phyloP scores from a whole-genome alignment of 1,284 basidiomycete genomes.

The Tremellales sp. region DNA sequence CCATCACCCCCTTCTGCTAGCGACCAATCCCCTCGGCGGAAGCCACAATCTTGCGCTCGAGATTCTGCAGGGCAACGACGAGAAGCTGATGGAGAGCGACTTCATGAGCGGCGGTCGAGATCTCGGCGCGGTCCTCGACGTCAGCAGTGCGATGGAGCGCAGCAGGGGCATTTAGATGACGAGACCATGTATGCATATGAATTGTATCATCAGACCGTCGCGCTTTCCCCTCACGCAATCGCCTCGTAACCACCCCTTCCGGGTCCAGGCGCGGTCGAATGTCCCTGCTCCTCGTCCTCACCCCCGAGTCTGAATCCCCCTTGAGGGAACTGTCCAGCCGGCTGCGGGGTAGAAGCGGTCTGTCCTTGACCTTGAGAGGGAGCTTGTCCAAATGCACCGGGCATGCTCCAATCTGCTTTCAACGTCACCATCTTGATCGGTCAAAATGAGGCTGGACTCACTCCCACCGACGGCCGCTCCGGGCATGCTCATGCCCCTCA shows the following conservation, averaged over 20 bases:
- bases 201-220: conserved; percentile 18
- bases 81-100: conserved; percentile 68
- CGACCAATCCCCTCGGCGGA: conserved; percentile 44
- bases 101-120: conserved; percentile 54
- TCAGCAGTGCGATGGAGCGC: conserved; percentile 41
- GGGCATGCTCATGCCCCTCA: background rate
- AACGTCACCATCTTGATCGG: background rate
- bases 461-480: conserved; percentile 3
- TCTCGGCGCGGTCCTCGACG: conserved; percentile 37
- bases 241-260: conserved; percentile 30
- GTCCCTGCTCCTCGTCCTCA: conserved; percentile 21
- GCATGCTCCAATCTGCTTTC: conserved; percentile 19
- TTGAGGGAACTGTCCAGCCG: conserved; percentile 20
- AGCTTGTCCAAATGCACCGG: conserved; percentile 6
- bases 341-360: conserved; percentile 7
- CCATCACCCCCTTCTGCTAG: conserved; percentile 40
- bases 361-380: conserved; percentile 8
- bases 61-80: conserved; percentile 85
- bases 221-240: conserved; percentile 19
- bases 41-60: conserved; percentile 75
- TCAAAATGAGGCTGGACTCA: conserved; percentile 1
- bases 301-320: conserved; percentile 35
- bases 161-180: conserved; percentile 37
- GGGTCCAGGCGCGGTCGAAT: conserved; percentile 5
- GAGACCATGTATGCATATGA: conserved; percentile 9